Percentiles rank a stretch among this genome's conserved stretches.
Conservation (phyloP, 306 rosid genomes). For the Leucaena leucocephala region DNA sequence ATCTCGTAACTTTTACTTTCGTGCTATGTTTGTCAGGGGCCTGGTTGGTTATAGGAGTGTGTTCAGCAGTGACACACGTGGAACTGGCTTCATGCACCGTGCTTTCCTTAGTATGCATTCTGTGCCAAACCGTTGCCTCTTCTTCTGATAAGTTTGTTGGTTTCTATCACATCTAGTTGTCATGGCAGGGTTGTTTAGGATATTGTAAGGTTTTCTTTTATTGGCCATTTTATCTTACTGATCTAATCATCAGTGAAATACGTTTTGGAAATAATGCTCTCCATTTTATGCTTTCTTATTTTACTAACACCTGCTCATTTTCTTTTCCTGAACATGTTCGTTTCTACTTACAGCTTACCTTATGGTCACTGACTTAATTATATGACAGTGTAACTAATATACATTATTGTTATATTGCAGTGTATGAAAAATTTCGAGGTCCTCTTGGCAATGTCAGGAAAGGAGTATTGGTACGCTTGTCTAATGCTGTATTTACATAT, state of each 20-base stretch:
- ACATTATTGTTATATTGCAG: constrained; percentile 50
- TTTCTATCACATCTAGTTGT: neutral
- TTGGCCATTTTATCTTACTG: constrained; percentile 25
- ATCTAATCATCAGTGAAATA: constrained; percentile 11
- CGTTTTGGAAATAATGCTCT: constrained; percentile 28
- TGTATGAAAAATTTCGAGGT: constrained; percentile 83
- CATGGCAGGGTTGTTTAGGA: neutral
- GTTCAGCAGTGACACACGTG: constrained; percentile 91
- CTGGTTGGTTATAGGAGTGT: constrained; percentile 97
- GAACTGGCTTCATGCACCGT: constrained; percentile 99
- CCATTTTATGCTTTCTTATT: constrained; percentile 16
- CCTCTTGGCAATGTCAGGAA: constrained; percentile 95
- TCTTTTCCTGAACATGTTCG: constrained; percentile 19
- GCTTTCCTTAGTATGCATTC: constrained; percentile 78
- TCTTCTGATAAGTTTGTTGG: neutral
- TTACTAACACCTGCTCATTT: neutral
- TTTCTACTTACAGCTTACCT: constrained; percentile 25
- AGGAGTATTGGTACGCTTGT: constrained; percentile 87
- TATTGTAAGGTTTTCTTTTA: neutral
- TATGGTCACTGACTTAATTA: neutral
- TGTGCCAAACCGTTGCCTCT: neutral
- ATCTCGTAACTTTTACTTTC: constrained; percentile 26
- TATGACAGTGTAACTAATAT: constrained; percentile 6
- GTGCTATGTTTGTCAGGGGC: constrained; percentile 69
- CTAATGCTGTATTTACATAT: constrained; percentile 30